Evolutionary conservation across 805 yeast species (phyloP), one percentile per base, ranked within the genome.

Genomic region (Myxozyma mucilagina): DNA sequence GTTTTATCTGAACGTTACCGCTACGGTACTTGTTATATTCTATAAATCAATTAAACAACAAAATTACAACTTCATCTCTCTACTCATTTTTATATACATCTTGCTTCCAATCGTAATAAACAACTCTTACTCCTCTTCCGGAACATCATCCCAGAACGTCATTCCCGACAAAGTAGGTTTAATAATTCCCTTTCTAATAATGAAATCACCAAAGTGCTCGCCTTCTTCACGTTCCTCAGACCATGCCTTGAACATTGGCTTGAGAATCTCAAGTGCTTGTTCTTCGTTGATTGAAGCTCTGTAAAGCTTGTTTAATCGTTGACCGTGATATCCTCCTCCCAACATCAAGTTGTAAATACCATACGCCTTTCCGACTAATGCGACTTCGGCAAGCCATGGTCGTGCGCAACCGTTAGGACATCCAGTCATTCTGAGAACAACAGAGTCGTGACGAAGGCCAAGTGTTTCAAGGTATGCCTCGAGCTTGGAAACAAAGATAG

Each of bases 331-430:
- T 43, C 97, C 97, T 73, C 98, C 98, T 69, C 98, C 98, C 68
- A 93, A 81, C 90, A 92, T 81, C 76, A 93, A 81, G 76, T 93
- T 93, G 77, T 93, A 93, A 16, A 96, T 91, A 55, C 96, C 96
- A 66, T 82, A 85, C 0, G 98, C 97, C 75, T 93, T 93, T 74
- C 98, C 98, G 60, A 93, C 96, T 61, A 91, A 81, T 0, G 97
- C 98, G 60, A 93, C 85, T 75, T 93, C 98, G 4, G 97, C 98
- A 54, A 93, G 78, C 97, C 97, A 93, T 34, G 98, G 98, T 75
- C 98, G 86, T 29, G 98, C 94, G 80, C 98, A 93, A 68, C 98
- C 98, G 75, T 93, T 93, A 57, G 97, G 97, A 82, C 98, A 93
- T 59, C 98, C 98, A 35, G 97, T 93, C 97, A 93, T 92, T 79